phyloP scores from a whole-genome alignment of 2,329 filamentous ascomycete genomes.

The Diaporthe destruens region DNA sequence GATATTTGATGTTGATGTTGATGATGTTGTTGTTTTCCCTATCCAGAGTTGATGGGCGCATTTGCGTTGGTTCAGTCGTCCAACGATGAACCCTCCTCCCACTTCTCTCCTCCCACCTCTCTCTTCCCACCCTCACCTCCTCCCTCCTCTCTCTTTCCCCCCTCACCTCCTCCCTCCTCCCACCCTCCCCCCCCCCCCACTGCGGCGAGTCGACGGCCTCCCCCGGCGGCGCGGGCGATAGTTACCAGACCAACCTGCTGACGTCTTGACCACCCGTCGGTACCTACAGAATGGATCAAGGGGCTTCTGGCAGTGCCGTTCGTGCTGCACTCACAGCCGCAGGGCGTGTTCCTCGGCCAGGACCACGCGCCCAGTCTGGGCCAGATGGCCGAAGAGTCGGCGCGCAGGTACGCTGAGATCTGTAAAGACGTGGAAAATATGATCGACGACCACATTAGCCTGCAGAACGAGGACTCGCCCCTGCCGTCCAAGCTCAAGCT shows the following conservation, averaged over 20 bases:
- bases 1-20: neutral
- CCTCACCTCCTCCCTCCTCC: too few relatives aligned
- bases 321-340: conserved; percentile 95
- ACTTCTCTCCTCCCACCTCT: too few relatives aligned
- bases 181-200: neutral
- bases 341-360: conserved; percentile 75
- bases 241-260: neutral
- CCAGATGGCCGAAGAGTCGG: conserved; percentile 83
- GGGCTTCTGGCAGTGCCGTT: conserved; percentile 94
- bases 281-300: conserved; percentile 88
- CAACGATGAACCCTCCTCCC: conserved; percentile 25
- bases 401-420: conserved; percentile 92
- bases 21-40: too few relatives aligned
- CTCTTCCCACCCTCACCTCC: neutral
- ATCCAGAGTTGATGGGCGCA: neutral
- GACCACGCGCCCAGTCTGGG: conserved; percentile 72
- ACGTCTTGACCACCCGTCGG: neutral
- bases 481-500: conserved; percentile 91
- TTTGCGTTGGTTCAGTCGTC: neutral
- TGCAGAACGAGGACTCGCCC: conserved; percentile 66
- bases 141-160: too few relatives aligned
- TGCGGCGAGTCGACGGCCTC: neutral
- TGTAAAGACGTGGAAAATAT: conserved; percentile 90
- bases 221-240: neutral
- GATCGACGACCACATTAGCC: conserved; percentile 79